phyloP scores from a whole-genome alignment of 2,329 filamentous ascomycete species.

The Epichloe elymi region DNA sequence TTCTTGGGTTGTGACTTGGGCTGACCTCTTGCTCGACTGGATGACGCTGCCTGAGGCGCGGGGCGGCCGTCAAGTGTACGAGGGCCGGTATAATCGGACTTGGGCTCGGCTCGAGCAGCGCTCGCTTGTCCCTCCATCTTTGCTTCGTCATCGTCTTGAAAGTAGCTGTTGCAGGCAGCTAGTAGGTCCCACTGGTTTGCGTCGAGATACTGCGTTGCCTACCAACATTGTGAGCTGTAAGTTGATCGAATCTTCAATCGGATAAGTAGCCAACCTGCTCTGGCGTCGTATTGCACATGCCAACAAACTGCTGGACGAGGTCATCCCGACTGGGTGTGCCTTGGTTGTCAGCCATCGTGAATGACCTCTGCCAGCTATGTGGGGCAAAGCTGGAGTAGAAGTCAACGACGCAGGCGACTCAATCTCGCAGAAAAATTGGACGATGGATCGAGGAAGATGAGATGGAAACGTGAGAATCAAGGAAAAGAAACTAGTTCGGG shows the following conservation, averaged over 20 bases:
- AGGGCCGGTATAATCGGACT: conserved; percentile 42
- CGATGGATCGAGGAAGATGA: too few species aligned
- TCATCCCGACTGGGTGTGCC: conserved; percentile 3
- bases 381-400: neutral
- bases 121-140: conserved; percentile 21
- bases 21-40: conserved; percentile 19
- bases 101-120: conserved; percentile 11
- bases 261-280: conserved; percentile 2
- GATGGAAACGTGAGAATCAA: too few species aligned
- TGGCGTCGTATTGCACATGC: conserved; percentile 4
- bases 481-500: neutral
- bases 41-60: conserved; percentile 27
- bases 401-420: neutral
- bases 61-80: conserved; percentile 51
- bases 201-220: conserved; percentile 57
- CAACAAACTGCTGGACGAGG: conserved; percentile 4
- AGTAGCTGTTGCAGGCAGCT: conserved; percentile 49
- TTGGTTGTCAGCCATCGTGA: conserved; percentile 1
- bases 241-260: too few species aligned
- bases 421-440: too few species aligned
- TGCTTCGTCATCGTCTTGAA: conserved; percentile 40
- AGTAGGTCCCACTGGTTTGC: conserved; percentile 54
- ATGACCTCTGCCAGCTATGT: neutral
- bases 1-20: conserved; percentile 33
- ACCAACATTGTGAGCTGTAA: neutral